Conservation (phyloP, 2,329 filamentous ascomycete genomes). For the Coniochaeta sp. region DNA sequence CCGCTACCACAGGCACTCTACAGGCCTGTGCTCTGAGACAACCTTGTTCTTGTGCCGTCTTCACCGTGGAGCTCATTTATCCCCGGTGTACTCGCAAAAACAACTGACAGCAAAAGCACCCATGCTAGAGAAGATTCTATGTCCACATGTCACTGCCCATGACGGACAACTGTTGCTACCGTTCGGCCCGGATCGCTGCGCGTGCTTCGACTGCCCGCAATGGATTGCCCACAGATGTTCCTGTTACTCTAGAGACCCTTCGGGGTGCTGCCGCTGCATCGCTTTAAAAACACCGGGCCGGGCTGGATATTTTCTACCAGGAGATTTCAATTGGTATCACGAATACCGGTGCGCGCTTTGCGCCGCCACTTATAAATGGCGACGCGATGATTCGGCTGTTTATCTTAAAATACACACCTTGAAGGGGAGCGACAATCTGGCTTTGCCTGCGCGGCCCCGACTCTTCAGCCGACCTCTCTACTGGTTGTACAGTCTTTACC, state of each 20-base stretch:
- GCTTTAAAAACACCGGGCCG: neutral
- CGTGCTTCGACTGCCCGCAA: neutral
- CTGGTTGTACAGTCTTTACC: neutral
- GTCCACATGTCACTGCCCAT: neutral
- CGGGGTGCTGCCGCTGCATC: neutral
- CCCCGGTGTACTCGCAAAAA: neutral
- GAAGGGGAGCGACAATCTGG: neutral
- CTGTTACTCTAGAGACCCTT: neutral
- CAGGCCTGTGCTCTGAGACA: neutral
- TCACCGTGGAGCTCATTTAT: neutral
- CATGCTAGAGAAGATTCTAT: neutral
- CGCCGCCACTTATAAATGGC: neutral
- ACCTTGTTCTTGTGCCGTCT: neutral
- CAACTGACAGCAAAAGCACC: neutral
- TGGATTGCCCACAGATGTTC: neutral
- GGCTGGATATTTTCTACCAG: neutral
- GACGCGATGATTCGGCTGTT: neutral
- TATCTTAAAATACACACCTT: neutral
- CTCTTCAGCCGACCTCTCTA: neutral
- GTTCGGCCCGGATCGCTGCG: neutral
- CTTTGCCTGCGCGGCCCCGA: neutral
- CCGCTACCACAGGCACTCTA: too few species aligned
- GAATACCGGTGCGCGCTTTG: neutral
- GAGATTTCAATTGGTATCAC: neutral
- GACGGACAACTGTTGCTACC: neutral